A percentile compares a stretch with the other conserved stretches of the same genome.
phyloP scores from a whole-genome alignment of 1,284 basidiomycete genomes.

The Sporisorium exsertum region DNA sequence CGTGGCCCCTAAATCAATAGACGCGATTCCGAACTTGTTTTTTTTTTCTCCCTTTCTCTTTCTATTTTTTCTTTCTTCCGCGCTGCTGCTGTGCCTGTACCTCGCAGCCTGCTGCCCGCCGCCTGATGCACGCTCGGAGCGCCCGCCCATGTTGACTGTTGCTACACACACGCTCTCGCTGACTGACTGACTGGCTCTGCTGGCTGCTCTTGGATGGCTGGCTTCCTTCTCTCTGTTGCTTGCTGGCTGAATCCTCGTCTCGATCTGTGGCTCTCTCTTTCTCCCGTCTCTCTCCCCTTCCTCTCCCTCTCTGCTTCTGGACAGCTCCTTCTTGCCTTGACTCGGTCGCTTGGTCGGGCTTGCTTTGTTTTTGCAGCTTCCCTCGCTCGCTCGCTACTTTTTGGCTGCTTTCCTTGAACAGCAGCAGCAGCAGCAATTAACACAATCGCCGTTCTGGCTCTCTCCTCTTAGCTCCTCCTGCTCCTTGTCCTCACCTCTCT shows the following conservation, averaged over 20 bases:
- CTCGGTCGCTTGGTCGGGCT: not conserved
- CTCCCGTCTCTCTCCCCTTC: no score
- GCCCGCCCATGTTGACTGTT: conserved; percentile 1
- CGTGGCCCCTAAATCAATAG: conserved; percentile 6
- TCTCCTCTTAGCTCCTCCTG: not conserved
- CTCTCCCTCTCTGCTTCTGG: not conserved
- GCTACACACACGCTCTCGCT: not conserved
- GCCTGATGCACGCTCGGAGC: conserved; percentile 1
- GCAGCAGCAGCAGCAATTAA: not conserved
- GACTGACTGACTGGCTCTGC: not conserved
- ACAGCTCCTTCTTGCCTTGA: not conserved
- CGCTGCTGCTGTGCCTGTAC: not conserved
- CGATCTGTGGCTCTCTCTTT: not conserved
- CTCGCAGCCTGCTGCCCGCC: not conserved
- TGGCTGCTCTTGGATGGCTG: not conserved
- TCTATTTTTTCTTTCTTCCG: not conserved
- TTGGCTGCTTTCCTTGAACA: not conserved
- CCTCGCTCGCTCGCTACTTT: not conserved
- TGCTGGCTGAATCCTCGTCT: not conserved
- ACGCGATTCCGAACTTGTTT: conserved; percentile 4
- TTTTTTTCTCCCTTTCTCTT: not conserved
- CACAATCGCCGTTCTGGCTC: not conserved
- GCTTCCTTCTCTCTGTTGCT: not conserved
- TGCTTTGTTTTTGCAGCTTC: not conserved
- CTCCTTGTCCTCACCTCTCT: conserved; percentile 1